These are phyloP conservation scores for Arthonia radiata DNA, from an alignment of 495 filamentous ascomycete genomes.

Conservation along the genomic window DNA sequence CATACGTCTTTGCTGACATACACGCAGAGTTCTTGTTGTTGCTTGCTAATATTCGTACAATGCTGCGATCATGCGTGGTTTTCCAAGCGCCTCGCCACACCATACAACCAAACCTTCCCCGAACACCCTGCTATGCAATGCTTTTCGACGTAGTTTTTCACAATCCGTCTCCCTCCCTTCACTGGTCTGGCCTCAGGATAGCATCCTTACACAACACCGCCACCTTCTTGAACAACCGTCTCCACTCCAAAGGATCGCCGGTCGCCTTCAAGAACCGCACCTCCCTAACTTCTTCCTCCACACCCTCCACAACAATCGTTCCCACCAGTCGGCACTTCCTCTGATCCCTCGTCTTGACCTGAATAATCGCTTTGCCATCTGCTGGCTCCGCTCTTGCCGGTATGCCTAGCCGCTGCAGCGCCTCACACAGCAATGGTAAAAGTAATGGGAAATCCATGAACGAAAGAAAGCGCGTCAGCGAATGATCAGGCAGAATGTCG, in stretches of 20 bases:
- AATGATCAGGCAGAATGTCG: slow-evolving; percentile 63
- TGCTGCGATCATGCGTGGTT: no score
- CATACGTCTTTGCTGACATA: no score
- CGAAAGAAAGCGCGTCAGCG: slow-evolving; percentile 80
- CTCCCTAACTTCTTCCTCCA: slow-evolving; percentile 38
- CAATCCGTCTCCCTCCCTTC: no score
- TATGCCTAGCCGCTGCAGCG: slow-evolving; percentile 60
- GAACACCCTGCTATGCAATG: no score
- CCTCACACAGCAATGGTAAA: slow-evolving; percentile 52
- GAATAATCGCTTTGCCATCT: no score
- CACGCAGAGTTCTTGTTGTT: no score
- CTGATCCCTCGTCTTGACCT: slow-evolving; percentile 50
- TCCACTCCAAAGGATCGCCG: slow-evolving; percentile 92
- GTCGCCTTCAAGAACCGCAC: slow-evolving; percentile 83
- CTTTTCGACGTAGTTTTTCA: no score
- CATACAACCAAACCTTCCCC: no score
- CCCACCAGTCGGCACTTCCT: slow-evolving; percentile 61
- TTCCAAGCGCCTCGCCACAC: no score
- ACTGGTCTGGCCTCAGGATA: slow-evolving; percentile 16
- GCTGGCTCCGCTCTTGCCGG: slow-evolving; percentile 23
- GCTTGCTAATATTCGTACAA: no score
- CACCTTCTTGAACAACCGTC: slow-evolving; percentile 87
- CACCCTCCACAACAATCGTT: slow-evolving; percentile 49
- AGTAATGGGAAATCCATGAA: slow-evolving; percentile 52
- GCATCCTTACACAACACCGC: slow-evolving; percentile 63